Conservation (phyloP, 2,329 filamentous ascomycete species). For the Apiospora hydei region DNA sequence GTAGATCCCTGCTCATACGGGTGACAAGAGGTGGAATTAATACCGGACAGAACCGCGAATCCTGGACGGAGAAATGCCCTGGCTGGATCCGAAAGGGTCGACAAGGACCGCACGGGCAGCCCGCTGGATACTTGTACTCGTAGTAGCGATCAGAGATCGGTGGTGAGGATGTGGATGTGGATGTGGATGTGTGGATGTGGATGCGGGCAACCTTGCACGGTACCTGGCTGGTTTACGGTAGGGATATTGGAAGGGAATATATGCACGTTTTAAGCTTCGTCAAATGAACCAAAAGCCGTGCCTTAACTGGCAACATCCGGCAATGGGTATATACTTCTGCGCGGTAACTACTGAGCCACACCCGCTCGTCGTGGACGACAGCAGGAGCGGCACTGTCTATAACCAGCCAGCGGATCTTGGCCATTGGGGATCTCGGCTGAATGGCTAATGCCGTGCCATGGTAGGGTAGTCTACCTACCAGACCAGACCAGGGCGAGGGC, state of each 20-base stretch:
- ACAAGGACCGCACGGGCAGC: slow-evolving; percentile 50
- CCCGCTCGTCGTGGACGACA: slow-evolving; percentile 43
- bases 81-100: slow-evolving; percentile 51
- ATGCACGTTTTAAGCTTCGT: slow-evolving; percentile 44
- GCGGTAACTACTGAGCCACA: slow-evolving; percentile 50
- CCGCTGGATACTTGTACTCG: slow-evolving; percentile 26
- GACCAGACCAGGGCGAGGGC: slow-evolving; percentile 5
- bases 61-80: slow-evolving; percentile 54
- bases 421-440: slow-evolving; percentile 54
- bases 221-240: slow-evolving; percentile 49
- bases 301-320: slow-evolving; percentile 13
- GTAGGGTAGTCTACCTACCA: slow-evolving; percentile 7
- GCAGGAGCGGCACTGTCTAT: slow-evolving; percentile 43
- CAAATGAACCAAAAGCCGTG: slow-evolving; percentile 44
- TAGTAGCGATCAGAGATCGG: slow-evolving; percentile 37
- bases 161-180: slow-evolving; percentile 28
- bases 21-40: slow-evolving; percentile 52
- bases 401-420: slow-evolving; percentile 45
- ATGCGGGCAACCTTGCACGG: slow-evolving; percentile 44
- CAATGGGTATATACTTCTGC: slow-evolving; percentile 32
- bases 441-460: slow-evolving; percentile 55
- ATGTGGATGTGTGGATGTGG: slow-evolving; percentile 28
- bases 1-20: slow-evolving; percentile 49
- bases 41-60: slow-evolving; percentile 44
- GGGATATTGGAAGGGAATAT: slow-evolving; percentile 46